Percentiles rank a stretch among this genome's conserved stretches.
Evolutionary conservation across 805 yeast genomes (phyloP).

Genomic region (Huiozyma sinensis): DNA sequence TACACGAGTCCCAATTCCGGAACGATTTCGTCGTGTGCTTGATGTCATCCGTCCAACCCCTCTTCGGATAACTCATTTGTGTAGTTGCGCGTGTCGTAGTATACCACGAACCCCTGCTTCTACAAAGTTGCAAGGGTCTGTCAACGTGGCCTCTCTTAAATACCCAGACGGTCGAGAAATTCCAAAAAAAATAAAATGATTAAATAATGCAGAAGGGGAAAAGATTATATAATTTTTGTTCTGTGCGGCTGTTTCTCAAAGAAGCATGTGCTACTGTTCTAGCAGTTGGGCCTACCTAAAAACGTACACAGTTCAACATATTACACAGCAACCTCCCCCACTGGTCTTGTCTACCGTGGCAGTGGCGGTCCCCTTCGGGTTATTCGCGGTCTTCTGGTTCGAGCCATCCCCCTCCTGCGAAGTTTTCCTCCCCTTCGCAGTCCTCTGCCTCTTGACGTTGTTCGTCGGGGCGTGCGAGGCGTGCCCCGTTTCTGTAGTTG

Average conservation of each 20-base stretch:
- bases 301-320: not conserved
- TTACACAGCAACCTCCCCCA: conserved; percentile 25
- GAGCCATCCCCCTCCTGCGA: too few species aligned
- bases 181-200: not conserved
- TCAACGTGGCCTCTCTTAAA: too few species aligned
- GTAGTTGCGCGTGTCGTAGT: not conserved
- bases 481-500: too few species aligned
- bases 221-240: not conserved
- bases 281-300: not conserved
- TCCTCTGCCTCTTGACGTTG: too few species aligned
- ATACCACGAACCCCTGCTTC: too few species aligned
- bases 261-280: too few species aligned
- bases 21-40: conserved; percentile 36
- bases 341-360: not conserved
- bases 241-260: too few species aligned
- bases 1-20: conserved; percentile 65
- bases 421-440: too few species aligned
- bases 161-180: not conserved
- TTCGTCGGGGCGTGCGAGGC: too few species aligned
- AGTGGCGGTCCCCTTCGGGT: not conserved
- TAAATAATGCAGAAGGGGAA: not conserved
- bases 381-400: not conserved
- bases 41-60: conserved; percentile 17
- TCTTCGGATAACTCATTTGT: conserved; percentile 4
- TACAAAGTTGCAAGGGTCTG: too few species aligned